Evolutionary conservation across 495 filamentous ascomycete genomes (phyloP).

Genomic region (Geopyxis carbonaria): DNA sequence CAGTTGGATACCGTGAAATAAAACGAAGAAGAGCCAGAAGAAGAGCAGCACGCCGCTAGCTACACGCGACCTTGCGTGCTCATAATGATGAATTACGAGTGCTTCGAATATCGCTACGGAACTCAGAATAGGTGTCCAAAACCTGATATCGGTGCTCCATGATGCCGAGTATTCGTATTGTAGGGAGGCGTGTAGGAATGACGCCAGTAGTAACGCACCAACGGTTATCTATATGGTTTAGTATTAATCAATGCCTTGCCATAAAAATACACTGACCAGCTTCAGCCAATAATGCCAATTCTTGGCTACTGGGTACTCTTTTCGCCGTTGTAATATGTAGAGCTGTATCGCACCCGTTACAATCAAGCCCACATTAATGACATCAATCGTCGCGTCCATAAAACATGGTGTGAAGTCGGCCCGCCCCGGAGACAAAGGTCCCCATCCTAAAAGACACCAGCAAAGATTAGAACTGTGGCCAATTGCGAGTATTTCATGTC

Average conservation of each 20-base stretch:
- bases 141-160: constrained; percentile 70
- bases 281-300: constrained; percentile 95
- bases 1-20: constrained; percentile 67
- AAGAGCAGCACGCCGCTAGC: constrained; percentile 87
- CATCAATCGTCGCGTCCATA: constrained; percentile 65
- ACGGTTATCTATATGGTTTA: constrained; percentile 40
- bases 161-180: constrained; percentile 49
- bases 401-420: constrained; percentile 97
- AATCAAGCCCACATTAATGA: constrained; percentile 60
- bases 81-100: constrained; percentile 75
- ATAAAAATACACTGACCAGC: constrained; percentile 41
- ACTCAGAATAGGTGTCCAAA: constrained; percentile 70
- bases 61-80: constrained; percentile 74
- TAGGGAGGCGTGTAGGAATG: constrained; percentile 60
- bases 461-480: constrained; percentile 1
- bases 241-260: neutral
- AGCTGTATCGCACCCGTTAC: constrained; percentile 58
- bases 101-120: constrained; percentile 65
- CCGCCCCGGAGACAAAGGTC: constrained; percentile 62
- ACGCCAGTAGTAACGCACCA: constrained; percentile 47
- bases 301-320: constrained; percentile 49
- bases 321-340: constrained; percentile 49
- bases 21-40: constrained; percentile 85
- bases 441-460: constrained; percentile 52
- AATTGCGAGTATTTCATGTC: neutral